phyloP scores from a whole-genome alignment of 225 moss, liverwort and hornwort genomes.

The Climacium dendroides region DNA sequence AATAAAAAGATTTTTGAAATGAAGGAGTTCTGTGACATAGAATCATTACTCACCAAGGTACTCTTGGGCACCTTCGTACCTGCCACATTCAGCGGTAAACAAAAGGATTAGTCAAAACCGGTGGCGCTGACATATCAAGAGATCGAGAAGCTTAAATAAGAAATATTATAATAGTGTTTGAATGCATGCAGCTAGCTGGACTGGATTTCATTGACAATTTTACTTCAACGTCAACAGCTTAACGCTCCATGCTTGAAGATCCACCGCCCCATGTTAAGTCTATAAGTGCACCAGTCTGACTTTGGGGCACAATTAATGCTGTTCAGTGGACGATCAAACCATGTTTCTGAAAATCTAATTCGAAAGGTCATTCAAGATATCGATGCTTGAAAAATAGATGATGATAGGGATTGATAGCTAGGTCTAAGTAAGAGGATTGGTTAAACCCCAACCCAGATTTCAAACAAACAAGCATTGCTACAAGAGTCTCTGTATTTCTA shows the following conservation, averaged over 20 bases:
- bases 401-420: background rate
- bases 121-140: background rate
- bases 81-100: background rate
- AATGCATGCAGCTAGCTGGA: background rate
- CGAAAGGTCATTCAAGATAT: background rate
- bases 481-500: background rate
- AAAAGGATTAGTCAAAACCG: background rate
- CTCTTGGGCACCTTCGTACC: background rate
- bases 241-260: background rate
- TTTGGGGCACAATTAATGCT: too few species aligned
- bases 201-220: too few species aligned
- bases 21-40: background rate
- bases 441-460: background rate
- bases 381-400: background rate
- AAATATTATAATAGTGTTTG: background rate
- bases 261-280: background rate
- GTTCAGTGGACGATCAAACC: background rate
- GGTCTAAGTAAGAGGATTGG: too few species aligned
- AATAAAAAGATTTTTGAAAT: too few species aligned
- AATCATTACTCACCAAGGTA: constrained; percentile 8
- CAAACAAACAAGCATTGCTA: background rate
- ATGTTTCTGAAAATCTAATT: background rate
- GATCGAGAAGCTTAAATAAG: background rate
- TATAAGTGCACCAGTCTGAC: background rate
- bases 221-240: background rate